Base-by-base conservation (phyloP, 2,329 filamentous ascomycete genomes). In the Graphiopsis chlorocephala region DNA sequence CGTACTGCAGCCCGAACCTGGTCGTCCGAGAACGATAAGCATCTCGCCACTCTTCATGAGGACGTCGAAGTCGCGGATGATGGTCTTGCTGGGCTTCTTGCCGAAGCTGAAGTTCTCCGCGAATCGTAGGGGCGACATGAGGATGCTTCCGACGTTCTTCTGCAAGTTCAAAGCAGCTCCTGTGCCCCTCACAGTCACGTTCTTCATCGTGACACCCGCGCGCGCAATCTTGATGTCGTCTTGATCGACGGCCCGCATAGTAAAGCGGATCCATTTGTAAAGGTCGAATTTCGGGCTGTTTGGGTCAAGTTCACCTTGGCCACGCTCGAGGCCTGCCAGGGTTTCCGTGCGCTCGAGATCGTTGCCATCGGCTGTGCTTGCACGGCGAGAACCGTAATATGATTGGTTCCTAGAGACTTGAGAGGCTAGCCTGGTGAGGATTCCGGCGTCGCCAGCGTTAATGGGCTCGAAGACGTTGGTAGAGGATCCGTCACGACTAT, bases 111-210 rank as follows among this genome's bases (percentile, higher is more conserved):
- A 79, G 48, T 83, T 77, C 64, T 90, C 85, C 0, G 83, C 80
- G 0, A 85, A 72, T 1, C 86, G 81, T 25, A 90, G 76, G 0
- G 87, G 89, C 0, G 84, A 80, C 66, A 84, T 74, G 25, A 90
- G 73, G 8, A 86, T 76, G 1, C 86, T 87, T 2, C 80, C 82
- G 3, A 92, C 87, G 2, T 86, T 91, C 63, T 87, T 81, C 72
- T 93, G 90, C 1, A 91, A 79, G 68, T 91, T 88, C 26, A 92
- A 73, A 0, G 88, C 87, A 2, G 84, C 82, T 0, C 88, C 89
- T 0, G 87, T 87, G 0, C 90, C 90, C 6, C 82, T 88, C 0
- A 92, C 87, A 64, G 84, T 85, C 35, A 92, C 81, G 60, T 90
- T 82, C 66, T 85, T 85, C 77, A 87, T 91, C 0, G 84, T 83